Evolutionary conservation across 2,329 filamentous ascomycete genomes (phyloP).

Genomic region (Pseudocercospora crystallina): DNA sequence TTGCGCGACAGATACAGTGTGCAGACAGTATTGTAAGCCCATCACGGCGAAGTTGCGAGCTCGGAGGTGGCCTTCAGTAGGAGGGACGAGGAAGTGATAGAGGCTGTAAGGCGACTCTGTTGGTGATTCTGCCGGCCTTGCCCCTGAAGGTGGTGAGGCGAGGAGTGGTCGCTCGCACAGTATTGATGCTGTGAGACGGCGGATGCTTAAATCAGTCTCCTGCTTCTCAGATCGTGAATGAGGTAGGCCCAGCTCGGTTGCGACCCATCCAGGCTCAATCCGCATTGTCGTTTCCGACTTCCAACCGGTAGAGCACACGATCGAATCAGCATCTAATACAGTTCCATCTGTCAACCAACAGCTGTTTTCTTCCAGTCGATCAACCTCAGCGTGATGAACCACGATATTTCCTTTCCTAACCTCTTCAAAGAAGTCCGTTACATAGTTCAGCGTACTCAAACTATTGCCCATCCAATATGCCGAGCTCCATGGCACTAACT

Average conservation of each 20-base stretch:
- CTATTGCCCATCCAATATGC: conserved; percentile 11
- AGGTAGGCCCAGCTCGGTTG: background rate
- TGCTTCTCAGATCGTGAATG: background rate
- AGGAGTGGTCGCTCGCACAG: background rate
- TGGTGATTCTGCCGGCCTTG: background rate
- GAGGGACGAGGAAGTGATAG: conserved; percentile 8
- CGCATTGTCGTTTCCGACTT: background rate
- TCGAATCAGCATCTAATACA: background rate
- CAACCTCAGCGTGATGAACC: conserved; percentile 8
- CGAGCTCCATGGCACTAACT: conserved; percentile 5
- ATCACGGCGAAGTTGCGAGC: conserved; percentile 7
- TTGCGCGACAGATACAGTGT: conserved; percentile 7
- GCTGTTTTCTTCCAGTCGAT: background rate
- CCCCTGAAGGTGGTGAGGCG: background rate
- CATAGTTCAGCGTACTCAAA: conserved; percentile 8
- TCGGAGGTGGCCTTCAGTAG: background rate
- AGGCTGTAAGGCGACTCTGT: conserved; percentile 5
- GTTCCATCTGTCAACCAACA: background rate
- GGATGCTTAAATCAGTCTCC: background rate
- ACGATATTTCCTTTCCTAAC: conserved; percentile 1
- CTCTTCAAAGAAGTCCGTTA: conserved; percentile 22
- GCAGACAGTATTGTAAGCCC: conserved; percentile 6
- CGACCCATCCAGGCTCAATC: background rate
- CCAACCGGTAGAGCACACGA: conserved; percentile 10
- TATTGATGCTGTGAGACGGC: background rate